phyloP scores from a whole-genome alignment of 1,139 yeast genomes.

The Waltiozyma solani region DNA sequence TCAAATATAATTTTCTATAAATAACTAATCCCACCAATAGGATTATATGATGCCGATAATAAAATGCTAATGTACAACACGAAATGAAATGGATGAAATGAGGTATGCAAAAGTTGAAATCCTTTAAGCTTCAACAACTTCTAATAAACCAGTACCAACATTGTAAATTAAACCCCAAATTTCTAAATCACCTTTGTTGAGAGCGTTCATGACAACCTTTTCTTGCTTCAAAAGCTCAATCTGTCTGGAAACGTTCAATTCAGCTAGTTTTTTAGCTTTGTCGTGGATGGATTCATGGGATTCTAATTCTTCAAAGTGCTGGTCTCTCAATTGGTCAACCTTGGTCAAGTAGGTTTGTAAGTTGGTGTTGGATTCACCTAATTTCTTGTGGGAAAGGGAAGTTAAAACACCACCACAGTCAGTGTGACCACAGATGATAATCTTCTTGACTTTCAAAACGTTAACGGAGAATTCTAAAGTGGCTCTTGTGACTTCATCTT shows the following conservation, averaged over 20 bases:
- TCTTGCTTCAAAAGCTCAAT: constrained; percentile 42
- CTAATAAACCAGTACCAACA: constrained; percentile 66
- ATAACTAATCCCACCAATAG: too few species aligned
- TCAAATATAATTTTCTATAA: too few species aligned
- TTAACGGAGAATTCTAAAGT: constrained; percentile 89
- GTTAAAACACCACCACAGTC: constrained; percentile 98
- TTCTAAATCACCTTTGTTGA: constrained; percentile 62
- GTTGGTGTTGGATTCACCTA: constrained; percentile 34
- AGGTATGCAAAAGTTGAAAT: neutral
- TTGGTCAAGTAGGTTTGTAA: constrained; percentile 29
- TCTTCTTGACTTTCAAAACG: constrained; percentile 71
- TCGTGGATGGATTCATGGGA: constrained; percentile 29
- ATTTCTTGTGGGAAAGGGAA: constrained; percentile 55
- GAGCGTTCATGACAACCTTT: constrained; percentile 67
- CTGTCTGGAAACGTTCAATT: constrained; percentile 66
- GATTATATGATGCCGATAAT: too few species aligned
- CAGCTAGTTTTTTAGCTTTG: constrained; percentile 60
- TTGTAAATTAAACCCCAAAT: constrained; percentile 88
- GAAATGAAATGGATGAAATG: neutral
- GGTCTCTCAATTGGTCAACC: constrained; percentile 38
- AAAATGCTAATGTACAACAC: neutral
- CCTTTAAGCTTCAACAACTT: constrained; percentile 24
- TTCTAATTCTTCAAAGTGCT: constrained; percentile 24
- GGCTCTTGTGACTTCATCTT: constrained; percentile 71
- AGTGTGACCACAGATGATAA: constrained; percentile 94